Percentiles rank a stretch among this genome's conserved stretches.
Evolutionary conservation across 768 basidiomycete species (phyloP).

Genomic region (Leucogyrophana mollusca): DNA sequence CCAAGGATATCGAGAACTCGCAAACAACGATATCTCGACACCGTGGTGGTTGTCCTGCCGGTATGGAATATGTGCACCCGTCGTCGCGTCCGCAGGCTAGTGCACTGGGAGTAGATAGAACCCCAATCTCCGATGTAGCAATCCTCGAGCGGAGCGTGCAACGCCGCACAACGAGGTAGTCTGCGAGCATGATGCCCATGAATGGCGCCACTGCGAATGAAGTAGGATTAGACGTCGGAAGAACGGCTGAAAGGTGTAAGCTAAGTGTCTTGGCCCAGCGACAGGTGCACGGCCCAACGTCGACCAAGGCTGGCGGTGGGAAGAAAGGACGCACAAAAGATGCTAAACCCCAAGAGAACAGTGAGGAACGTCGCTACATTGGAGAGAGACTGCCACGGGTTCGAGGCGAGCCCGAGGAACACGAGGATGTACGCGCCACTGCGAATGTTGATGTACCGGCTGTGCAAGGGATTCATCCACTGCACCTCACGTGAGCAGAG

Average conservation of each 20-base stretch:
- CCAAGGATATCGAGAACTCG: conserved; percentile 44
- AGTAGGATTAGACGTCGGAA: neutral
- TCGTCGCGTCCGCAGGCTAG: conserved; percentile 67
- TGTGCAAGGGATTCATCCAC: neutral
- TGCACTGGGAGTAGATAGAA: conserved; percentile 53
- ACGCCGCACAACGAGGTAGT: conserved; percentile 9
- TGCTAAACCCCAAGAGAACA: conserved; percentile 8
- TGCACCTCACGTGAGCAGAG: neutral
- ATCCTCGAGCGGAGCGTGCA: conserved; percentile 4
- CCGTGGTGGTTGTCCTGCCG: conserved; percentile 73
- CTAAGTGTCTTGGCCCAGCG: too few relatives aligned
- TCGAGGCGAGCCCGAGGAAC: conserved; percentile 7
- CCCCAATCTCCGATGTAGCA: conserved; percentile 5
- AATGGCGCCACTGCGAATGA: conserved; percentile 9
- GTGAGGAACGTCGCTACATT: conserved; percentile 8
- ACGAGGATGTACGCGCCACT: conserved; percentile 11
- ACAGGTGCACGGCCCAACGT: too few relatives aligned
- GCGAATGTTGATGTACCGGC: conserved; percentile 10
- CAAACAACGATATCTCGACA: conserved; percentile 76
- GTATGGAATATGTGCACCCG: conserved; percentile 68
- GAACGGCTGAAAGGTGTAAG: too few relatives aligned
- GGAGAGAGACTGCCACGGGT: conserved; percentile 10
- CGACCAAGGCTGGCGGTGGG: neutral
- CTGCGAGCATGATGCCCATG: conserved; percentile 9
- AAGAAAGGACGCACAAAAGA: conserved; percentile 4